These are phyloP conservation scores for Talaromyces liani DNA, from an alignment of 495 filamentous ascomycete species.

Conservation along the genomic window DNA sequence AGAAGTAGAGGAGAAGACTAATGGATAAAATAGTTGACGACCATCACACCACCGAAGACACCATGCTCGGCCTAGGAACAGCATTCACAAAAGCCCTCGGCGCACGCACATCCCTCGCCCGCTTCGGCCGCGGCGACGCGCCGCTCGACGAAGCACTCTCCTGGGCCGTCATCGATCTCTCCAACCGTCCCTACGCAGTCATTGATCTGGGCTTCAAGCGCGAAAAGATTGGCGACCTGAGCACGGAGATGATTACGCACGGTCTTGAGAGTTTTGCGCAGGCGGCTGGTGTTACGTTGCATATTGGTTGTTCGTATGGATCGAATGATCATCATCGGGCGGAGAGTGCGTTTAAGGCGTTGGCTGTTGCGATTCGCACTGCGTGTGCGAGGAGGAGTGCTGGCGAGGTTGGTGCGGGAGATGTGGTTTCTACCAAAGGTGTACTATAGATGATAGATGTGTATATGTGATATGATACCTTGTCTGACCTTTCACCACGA, in stretches of 20 bases:
- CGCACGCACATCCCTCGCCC: constrained; percentile 67
- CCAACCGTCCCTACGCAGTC: constrained; percentile 78
- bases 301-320: constrained; percentile 82
- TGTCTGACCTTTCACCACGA: not conserved
- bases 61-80: constrained; percentile 78
- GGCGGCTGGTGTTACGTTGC: constrained; percentile 81
- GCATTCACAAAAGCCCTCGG: constrained; percentile 77
- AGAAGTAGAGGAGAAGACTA: not conserved
- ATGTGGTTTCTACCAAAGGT: constrained; percentile 93
- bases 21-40: constrained; percentile 66
- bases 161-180: constrained; percentile 89
- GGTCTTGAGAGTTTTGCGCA: constrained; percentile 90
- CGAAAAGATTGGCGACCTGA: constrained; percentile 89
- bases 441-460: constrained; percentile 30
- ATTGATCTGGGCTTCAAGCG: constrained; percentile 72
- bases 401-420: constrained; percentile 72
- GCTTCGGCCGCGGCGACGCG: constrained; percentile 85
- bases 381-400: constrained; percentile 65
- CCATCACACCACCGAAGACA: constrained; percentile 97
- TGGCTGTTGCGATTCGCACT: constrained; percentile 73
- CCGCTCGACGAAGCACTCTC: constrained; percentile 94
- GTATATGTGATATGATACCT: not conserved
- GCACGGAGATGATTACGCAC: constrained; percentile 95
- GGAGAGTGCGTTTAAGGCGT: constrained; percentile 95
- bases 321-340: constrained; percentile 95